Base-by-base conservation (phyloP, 208 protist genomes). In the Trypanosoma boissoni region DNA sequence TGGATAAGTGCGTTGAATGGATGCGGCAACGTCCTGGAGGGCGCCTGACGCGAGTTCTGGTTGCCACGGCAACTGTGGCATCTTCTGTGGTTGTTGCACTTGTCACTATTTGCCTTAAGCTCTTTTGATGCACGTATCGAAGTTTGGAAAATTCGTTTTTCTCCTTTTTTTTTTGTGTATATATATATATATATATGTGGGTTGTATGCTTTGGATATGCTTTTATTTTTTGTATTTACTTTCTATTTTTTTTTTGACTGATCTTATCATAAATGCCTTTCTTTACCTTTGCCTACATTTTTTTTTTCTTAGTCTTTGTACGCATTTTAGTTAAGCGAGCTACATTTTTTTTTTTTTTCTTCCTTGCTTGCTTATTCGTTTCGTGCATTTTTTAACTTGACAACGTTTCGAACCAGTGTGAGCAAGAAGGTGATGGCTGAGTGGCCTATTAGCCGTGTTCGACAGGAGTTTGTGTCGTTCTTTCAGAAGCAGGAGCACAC, bases 381-480 rank as follows among this genome's bases (percentile, higher is more conserved):
- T 20, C 12, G 46, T 5, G 72, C 24, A 48, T 56, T 31, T 14
- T 66, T n/a, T 44, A 28, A 23, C 42, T 67, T 26, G 41, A 28
- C 67, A 28, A 61, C 45, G 49, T 10, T 58, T 23, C 41, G 42
- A 29, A 26, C 28, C 24, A 57, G 23, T 53, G 57, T 14, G 8
- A 68, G 63, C 45, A 27, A 39, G 28, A 58, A 44, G 32, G 23
- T 54, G 34, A 50, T 72, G 39, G 68, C 78, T 29, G 73, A 80
- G 67, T 96, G 91, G 91, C 83, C 88, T 12, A 76, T 86, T 41
- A 74, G 58, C 29, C 83, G 88, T 36, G 91, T 98, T 39, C 90
- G 97, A 39, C 62, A 92, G 46, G 86, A 89, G 49, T 99, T 98
- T 74, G 80, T 98, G 26, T 80, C 97, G 50, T 99, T 97, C 76